These are phyloP conservation scores for Ogataea parapolymorpha DNA, from an alignment of 805 yeast genomes.

Conservation along the genomic window DNA sequence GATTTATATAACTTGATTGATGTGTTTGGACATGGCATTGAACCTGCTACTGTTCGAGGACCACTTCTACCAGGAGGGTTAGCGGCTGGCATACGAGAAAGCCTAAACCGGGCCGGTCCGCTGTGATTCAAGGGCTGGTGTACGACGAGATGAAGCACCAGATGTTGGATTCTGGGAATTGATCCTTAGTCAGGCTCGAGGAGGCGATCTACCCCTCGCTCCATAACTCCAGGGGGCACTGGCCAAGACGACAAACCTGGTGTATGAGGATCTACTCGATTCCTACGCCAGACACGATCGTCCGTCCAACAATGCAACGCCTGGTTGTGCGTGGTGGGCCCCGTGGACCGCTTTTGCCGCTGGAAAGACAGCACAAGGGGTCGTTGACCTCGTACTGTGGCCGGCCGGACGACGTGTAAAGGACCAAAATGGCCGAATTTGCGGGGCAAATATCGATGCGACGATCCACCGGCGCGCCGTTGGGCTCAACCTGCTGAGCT, in stretches of 20 bases:
- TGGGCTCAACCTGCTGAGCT: too few species aligned
- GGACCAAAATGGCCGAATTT: too few species aligned
- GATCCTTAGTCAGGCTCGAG: conserved; percentile 79
- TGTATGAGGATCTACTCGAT: conserved; percentile 69
- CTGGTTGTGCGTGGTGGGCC: conserved; percentile 55
- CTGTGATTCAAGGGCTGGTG: conserved; percentile 84
- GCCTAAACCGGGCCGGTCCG: conserved; percentile 56
- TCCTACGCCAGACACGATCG: conserved; percentile 79
- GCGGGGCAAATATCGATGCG: too few species aligned
- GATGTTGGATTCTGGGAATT: conserved; percentile 81
- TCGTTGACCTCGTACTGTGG: conserved; percentile 91
- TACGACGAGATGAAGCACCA: conserved; percentile 99
- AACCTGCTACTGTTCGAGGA: conserved; percentile 73
- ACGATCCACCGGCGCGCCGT: too few species aligned
- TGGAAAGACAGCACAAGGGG: conserved; percentile 67
- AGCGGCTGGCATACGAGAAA: conserved; percentile 83
- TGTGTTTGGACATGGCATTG: conserved; percentile 83
- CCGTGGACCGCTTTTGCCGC: conserved; percentile 71
- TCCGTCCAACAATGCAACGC: conserved; percentile 72
- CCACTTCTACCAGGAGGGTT: conserved; percentile 94
- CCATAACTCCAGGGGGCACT: conserved; percentile 97
- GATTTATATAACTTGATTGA: conserved; percentile 83
- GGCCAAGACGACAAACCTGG: conserved; percentile 63
- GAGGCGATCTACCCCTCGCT: conserved; percentile 80
- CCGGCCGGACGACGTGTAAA: conserved; percentile 2